Percentiles rank a stretch among this genome's conserved stretches.
phyloP scores from a whole-genome alignment of 176 grass and related monocot genomes.

The Elaeis guineensis region DNA sequence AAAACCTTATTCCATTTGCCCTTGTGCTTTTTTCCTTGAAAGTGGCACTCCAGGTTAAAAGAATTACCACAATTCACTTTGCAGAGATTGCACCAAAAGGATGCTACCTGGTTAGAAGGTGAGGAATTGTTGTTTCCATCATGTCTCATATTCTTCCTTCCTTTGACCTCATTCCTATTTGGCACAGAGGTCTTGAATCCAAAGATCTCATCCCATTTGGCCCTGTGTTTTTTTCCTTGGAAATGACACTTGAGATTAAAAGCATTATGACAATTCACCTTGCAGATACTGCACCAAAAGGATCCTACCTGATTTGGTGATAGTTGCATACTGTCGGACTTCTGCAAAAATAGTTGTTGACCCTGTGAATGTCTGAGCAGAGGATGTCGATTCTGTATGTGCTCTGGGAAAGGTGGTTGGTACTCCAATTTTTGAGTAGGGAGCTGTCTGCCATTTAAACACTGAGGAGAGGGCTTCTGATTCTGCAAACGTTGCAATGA shows the following conservation, averaged over 20 bases:
- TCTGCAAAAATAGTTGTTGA: not conserved
- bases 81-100: no score
- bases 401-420: not conserved
- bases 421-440: not conserved
- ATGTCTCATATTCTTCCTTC: no score
- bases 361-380: not conserved
- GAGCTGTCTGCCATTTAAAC: not conserved
- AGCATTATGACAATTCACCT: conserved; percentile 1
- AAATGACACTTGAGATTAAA: conserved; percentile 7
- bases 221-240: conserved; percentile 60
- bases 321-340: not conserved
- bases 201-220: conserved; percentile 45
- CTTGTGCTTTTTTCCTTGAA: no score
- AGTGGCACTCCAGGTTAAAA: no score
- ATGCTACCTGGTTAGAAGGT: no score
- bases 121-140: no score
- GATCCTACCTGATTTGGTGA: not conserved
- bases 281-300: not conserved
- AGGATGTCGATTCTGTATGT: conserved; percentile 1
- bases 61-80: no score
- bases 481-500: not conserved
- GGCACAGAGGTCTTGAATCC: conserved; percentile 25
- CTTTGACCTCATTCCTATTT: conserved; percentile 3
- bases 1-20: no score
- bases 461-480: not conserved